phyloP scores from a whole-genome alignment of 805 yeast species.

The Priceomyces melissophilus region DNA sequence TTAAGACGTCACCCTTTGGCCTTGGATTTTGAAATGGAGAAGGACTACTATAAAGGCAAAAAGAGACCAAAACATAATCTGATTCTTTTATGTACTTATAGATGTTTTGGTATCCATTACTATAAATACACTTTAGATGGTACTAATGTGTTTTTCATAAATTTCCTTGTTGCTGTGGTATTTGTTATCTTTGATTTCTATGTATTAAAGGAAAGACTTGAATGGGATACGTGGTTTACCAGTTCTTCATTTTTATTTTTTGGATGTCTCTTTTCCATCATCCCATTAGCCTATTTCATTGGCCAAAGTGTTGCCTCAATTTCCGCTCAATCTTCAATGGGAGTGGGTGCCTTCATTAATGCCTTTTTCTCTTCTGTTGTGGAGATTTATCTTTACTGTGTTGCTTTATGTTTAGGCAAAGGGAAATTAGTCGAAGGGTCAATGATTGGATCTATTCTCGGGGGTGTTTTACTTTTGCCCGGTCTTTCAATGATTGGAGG shows the following conservation, averaged over 20 bases:
- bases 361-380: constrained; percentile 97
- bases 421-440: constrained; percentile 93
- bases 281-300: constrained; percentile 93
- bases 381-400: constrained; percentile 88
- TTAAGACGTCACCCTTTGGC: constrained; percentile 89
- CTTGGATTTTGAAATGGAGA: constrained; percentile 64
- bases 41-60: constrained; percentile 38
- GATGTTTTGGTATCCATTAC: constrained; percentile 89
- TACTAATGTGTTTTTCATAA: constrained; percentile 88
- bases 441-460: constrained; percentile 88
- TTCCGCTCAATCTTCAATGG: constrained; percentile 98
- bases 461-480: constrained; percentile 87
- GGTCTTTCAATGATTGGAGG: constrained; percentile 98
- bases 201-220: constrained; percentile 46
- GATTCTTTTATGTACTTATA: constrained; percentile 81
- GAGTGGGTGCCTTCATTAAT: constrained; percentile 95
- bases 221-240: constrained; percentile 45
- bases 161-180: constrained; percentile 71
- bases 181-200: constrained; percentile 81
- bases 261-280: constrained; percentile 75
- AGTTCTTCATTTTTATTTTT: constrained; percentile 66
- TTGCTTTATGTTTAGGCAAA: constrained; percentile 80
- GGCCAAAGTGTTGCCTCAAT: constrained; percentile 99
- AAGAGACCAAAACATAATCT: constrained; percentile 45
- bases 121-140: constrained; percentile 97